These are phyloP conservation scores for Beauveria rudraprayagi DNA, from an alignment of 2,329 filamentous ascomycete species.

Conservation along the genomic window DNA sequence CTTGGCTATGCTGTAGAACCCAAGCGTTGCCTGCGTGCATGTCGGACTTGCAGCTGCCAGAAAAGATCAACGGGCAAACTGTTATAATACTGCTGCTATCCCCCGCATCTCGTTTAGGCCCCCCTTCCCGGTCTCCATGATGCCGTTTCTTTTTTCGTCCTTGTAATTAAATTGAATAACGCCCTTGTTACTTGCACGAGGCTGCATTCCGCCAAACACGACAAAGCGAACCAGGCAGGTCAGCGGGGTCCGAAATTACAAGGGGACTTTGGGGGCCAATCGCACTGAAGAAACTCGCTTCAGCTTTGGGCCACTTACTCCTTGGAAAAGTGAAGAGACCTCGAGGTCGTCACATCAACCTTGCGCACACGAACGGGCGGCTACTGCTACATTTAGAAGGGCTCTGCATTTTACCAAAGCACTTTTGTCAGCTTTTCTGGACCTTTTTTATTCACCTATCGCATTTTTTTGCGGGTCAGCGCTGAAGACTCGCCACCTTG, in stretches of 20 bases:
- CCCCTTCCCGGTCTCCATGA: neutral
- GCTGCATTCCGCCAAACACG: neutral
- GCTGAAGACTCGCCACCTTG: neutral
- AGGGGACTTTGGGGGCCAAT: conserved; percentile 4
- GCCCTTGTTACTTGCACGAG: neutral
- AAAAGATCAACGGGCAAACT: neutral
- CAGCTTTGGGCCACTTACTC: neutral
- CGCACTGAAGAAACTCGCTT: neutral
- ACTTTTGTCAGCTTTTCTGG: neutral
- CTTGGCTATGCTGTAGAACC: neutral
- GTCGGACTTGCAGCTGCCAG: too few relatives aligned
- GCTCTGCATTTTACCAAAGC: neutral
- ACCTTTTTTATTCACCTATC: too few relatives aligned
- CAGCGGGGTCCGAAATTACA: conserved; percentile 8
- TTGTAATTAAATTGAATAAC: neutral
- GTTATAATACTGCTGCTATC: neutral
- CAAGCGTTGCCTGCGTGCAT: too few relatives aligned
- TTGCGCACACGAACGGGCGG: neutral
- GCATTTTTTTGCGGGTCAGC: neutral
- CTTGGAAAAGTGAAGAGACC: neutral
- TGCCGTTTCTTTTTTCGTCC: neutral
- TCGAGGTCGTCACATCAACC: neutral
- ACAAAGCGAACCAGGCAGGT: neutral
- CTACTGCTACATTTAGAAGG: neutral
- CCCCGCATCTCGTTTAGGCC: neutral